Conservation (phyloP, 1,284 basidiomycete species). For the Fomes fomentarius region DNA sequence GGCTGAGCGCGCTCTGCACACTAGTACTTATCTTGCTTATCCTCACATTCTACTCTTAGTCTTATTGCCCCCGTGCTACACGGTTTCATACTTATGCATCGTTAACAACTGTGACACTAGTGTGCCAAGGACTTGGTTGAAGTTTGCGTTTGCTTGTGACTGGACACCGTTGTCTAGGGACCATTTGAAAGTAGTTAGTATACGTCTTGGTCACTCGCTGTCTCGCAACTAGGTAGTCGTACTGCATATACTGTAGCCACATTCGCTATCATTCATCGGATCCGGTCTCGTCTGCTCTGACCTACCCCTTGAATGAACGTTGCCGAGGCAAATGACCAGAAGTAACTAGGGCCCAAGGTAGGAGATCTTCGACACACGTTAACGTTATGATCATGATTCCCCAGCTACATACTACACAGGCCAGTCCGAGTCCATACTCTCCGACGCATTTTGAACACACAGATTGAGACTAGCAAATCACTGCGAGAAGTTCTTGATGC, state of each 20-base stretch:
- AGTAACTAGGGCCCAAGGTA: too few relatives aligned
- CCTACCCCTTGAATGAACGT: not conserved
- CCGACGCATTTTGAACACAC: not conserved
- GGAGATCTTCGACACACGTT: too few relatives aligned
- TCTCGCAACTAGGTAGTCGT: not conserved
- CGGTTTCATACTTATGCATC: too few relatives aligned
- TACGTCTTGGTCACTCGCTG: not conserved
- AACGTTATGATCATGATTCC: too few relatives aligned
- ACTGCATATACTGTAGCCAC: not conserved
- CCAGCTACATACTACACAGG: not conserved
- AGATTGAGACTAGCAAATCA: constrained; percentile 17
- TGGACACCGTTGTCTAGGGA: too few relatives aligned
- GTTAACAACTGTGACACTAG: not conserved
- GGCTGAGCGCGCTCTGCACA: too few relatives aligned
- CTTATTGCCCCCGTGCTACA: not conserved
- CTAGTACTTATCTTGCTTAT: not conserved
- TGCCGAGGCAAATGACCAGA: too few relatives aligned
- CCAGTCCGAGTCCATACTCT: not conserved
- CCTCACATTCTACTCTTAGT: not conserved
- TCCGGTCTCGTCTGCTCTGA: not conserved
- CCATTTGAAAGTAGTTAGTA: not conserved
- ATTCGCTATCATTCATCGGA: not conserved
- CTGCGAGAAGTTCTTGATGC: constrained; percentile 39
- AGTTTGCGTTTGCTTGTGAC: not conserved
- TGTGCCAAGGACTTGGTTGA: not conserved